Evolutionary conservation across 306 rosid species (phyloP), one percentile per base, ranked within the genome.

Genomic region (Betula pendula): DNA sequence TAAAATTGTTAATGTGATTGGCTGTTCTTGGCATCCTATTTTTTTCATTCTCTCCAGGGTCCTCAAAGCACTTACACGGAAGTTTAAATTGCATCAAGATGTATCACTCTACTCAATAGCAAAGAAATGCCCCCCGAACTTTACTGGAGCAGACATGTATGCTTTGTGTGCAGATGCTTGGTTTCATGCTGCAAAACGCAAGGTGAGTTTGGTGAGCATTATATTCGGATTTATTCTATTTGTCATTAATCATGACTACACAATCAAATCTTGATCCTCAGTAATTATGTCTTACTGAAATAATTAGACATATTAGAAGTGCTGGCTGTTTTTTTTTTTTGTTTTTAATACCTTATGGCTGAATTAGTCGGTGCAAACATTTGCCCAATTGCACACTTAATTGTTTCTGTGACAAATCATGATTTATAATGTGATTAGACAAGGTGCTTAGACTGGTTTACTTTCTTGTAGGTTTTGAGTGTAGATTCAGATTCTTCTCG

Each of bases 151-250:
- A 65, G 99, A 92, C 82, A 90, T 90, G 94, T 95, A 92, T 84
- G 99, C 99, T 74, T 86, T 95, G 59, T 95, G 99, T 87, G 96
- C 97, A 12, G 99, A 92, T 67, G 97, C 99, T 70, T 95, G 97
- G 99, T 95, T 95, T 80, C 86, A 87, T 42, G 97, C 99, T 40
- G 99, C 97, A 73, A 95, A 92, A 77, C 88, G 97, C 84, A 92
- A 84, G 89, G 97, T 89, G 68, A 81, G 79, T 79, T 73, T 5
- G 5, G 59, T 87, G 56, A 22, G 16, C 65, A 75, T 62, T 75
- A 67, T 19, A 27, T 59, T 15, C 12, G 11, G 24, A 5, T 73
- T 7, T 55, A 22, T 33, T 29, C 13, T 60, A 13, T 53, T 53
- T 12, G 35, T 59, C 38, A 12, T 4, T 40, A 27, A 3, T 59